Conservation (phyloP, 306 rosid species). For the Casuarina glauca region DNA sequence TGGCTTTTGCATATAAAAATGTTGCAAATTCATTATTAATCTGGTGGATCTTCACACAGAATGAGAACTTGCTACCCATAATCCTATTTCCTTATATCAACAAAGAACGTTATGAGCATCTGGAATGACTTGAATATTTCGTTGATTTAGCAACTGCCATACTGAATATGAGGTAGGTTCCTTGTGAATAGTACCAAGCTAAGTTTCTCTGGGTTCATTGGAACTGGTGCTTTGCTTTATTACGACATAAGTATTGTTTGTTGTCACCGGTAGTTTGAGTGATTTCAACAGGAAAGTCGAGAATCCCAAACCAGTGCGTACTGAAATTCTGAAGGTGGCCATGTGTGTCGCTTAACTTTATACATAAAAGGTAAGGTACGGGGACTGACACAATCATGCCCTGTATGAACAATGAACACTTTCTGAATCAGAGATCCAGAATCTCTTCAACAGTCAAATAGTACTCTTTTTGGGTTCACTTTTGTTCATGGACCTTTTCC, state of each 20-base stretch:
- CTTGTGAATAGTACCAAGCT: slow-evolving; percentile 23
- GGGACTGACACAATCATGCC: slow-evolving; percentile 16
- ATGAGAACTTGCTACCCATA: background rate
- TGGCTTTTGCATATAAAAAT: slow-evolving; percentile 10
- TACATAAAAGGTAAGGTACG: slow-evolving; percentile 15
- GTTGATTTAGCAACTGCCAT: slow-evolving; percentile 22
- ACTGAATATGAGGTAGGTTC: slow-evolving; percentile 11
- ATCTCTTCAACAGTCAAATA: slow-evolving; percentile 28
- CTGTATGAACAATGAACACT: slow-evolving; percentile 31
- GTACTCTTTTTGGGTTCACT: slow-evolving; percentile 29
- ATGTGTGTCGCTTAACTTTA: slow-evolving; percentile 27
- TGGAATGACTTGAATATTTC: background rate
- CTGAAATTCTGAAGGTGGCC: slow-evolving; percentile 33
- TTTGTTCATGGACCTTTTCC: slow-evolving; percentile 30
- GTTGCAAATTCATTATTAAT: background rate
- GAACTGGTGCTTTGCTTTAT: slow-evolving; percentile 32
- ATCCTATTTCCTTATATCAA: background rate
- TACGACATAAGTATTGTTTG: slow-evolving; percentile 15
- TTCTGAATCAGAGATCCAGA: slow-evolving; percentile 46
- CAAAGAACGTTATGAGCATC: slow-evolving; percentile 3
- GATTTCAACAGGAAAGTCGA: slow-evolving; percentile 28
- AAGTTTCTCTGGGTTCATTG: slow-evolving; percentile 28
- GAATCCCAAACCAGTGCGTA: slow-evolving; percentile 34
- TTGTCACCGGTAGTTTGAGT: slow-evolving; percentile 24
- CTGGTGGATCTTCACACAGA: background rate